A percentile compares a stretch with the other conserved stretches of the same genome.
These are phyloP conservation scores for Beauveria sp. DNA, from an alignment of 2,329 filamentous ascomycete species.

Conservation along the genomic window DNA sequence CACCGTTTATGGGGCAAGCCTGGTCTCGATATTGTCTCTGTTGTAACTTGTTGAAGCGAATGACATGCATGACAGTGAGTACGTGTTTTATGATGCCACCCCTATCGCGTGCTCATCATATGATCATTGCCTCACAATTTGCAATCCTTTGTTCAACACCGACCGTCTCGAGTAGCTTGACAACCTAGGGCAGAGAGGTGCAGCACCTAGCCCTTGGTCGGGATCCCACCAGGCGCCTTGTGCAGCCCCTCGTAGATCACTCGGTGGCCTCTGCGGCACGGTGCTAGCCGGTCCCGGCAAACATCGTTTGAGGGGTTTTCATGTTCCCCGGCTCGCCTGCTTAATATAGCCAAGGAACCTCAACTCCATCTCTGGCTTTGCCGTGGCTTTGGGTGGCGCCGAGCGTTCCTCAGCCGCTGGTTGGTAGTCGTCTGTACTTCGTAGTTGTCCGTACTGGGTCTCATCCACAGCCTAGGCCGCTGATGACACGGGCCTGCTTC, in stretches of 20 bases:
- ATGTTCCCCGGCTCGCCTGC: not conserved
- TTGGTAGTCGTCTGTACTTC: not conserved
- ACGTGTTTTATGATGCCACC: not conserved
- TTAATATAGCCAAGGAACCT: not conserved
- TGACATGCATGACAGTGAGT: too few species aligned
- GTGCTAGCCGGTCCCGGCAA: conserved; percentile 3
- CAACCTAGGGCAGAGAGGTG: not conserved
- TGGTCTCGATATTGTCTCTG: not conserved
- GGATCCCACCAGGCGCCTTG: not conserved
- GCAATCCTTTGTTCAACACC: too few species aligned
- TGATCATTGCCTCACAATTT: not conserved
- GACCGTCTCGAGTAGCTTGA: not conserved
- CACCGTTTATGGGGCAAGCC: conserved; percentile 6
- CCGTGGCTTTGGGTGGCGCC: conserved; percentile 7
- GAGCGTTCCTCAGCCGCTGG: not conserved
- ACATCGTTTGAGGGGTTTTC: conserved; percentile 9
- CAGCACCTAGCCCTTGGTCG: not conserved
- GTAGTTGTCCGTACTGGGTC: not conserved
- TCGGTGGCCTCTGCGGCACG: not conserved
- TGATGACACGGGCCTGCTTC: conserved; percentile 10
- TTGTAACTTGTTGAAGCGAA: too few species aligned
- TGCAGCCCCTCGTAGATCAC: not conserved
- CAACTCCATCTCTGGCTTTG: not conserved
- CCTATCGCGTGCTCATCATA: not conserved
- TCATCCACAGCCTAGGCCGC: conserved; percentile 5